Conservation (phyloP, 1,139 yeast genomes). For the Saccharomyces hybrid region DNA sequence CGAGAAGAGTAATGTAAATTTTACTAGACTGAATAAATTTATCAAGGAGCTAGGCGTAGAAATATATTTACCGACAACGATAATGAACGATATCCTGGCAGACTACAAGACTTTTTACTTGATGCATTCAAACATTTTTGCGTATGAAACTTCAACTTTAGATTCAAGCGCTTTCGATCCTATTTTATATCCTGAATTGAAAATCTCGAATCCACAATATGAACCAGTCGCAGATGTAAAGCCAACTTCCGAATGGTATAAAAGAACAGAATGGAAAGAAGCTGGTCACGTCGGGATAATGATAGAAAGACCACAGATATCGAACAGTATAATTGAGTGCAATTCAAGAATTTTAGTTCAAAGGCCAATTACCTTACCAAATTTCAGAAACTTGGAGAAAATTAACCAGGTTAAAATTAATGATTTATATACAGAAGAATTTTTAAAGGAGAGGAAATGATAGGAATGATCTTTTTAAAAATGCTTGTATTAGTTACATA, state of each 20-base stretch:
- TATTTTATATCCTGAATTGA: constrained; percentile 22
- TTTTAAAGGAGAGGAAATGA: background rate
- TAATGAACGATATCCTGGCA: constrained; percentile 38
- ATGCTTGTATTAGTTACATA: no score
- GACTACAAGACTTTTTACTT: constrained; percentile 32
- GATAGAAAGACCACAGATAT: constrained; percentile 48
- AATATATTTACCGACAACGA: constrained; percentile 41
- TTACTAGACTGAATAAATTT: constrained; percentile 38
- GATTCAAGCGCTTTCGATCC: constrained; percentile 13
- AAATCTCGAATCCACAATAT: constrained; percentile 24
- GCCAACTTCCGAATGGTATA: constrained; percentile 26
- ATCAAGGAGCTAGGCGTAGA: constrained; percentile 38
- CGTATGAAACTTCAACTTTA: constrained; percentile 8
- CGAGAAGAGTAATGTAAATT: constrained; percentile 40
- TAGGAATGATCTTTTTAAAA: no score
- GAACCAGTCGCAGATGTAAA: constrained; percentile 8
- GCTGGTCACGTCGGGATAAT: constrained; percentile 56
- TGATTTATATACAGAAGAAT: constrained; percentile 12
- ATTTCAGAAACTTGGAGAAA: constrained; percentile 56
- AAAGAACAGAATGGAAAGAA: constrained; percentile 35
- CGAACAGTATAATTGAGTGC: constrained; percentile 37
- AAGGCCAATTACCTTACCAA: constrained; percentile 41
- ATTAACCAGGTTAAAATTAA: constrained; percentile 32
- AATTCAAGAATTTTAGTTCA: constrained; percentile 21
- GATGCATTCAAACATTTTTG: constrained; percentile 21